Percentiles rank a stretch among this genome's conserved stretches.
These are phyloP conservation scores for Vaccinium myrtillus DNA, from an alignment of 148 eudicot species.

Conservation along the genomic window DNA sequence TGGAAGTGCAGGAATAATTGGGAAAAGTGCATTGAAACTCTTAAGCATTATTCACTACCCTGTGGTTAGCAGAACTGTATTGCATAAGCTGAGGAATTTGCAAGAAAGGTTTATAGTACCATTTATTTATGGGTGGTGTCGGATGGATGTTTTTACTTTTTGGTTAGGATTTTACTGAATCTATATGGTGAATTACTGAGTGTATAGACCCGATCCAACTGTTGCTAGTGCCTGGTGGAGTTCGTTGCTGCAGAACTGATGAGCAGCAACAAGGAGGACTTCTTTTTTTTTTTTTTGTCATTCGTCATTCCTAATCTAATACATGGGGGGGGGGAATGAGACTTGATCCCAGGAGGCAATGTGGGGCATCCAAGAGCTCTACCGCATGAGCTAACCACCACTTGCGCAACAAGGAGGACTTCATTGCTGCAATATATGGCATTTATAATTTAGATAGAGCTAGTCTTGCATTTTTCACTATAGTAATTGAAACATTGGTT, in stretches of 20 bases:
- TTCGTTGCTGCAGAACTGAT: neutral
- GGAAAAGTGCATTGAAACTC: neutral
- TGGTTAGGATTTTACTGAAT: neutral
- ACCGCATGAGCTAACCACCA: too few species aligned
- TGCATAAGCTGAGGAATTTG: neutral
- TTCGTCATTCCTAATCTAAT: too few species aligned
- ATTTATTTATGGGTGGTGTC: neutral
- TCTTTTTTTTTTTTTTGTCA: neutral
- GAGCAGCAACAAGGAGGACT: neutral
- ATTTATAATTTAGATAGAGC: neutral
- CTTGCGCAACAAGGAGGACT: neutral
- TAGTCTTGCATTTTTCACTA: neutral
- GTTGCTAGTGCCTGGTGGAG: neutral
- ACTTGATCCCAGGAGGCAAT: too few species aligned
- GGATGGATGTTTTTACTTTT: neutral
- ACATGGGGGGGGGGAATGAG: too few species aligned
- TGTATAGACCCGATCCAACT: neutral
- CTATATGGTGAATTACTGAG: neutral
- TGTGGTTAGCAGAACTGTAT: neutral
- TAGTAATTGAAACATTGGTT: neutral
- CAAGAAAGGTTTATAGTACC: neutral
- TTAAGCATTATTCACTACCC: neutral
- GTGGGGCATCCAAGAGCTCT: too few species aligned
- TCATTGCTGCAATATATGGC: neutral
- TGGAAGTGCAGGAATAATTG: neutral